Evolutionary conservation across 768 basidiomycete species (phyloP), one percentile per base, ranked within the genome.

Genomic region (Cystofilobasidium macerans): DNA sequence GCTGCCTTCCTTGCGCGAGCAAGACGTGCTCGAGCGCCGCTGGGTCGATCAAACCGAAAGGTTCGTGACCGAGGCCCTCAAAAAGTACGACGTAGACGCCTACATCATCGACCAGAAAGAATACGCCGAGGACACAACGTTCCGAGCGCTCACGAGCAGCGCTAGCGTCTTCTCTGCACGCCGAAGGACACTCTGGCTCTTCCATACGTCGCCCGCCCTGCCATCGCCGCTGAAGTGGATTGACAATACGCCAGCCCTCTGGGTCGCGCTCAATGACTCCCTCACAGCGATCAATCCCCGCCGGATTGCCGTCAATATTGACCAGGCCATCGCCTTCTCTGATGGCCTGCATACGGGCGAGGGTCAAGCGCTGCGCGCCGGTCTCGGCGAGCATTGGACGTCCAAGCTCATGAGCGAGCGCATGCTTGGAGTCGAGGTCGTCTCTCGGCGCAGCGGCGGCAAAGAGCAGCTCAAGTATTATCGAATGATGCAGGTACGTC

Each of bases 121-220:
- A 69, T 80, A 82, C 68, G 81, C 81, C 3, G 82, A 83, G 65
- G 82, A 83, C 69, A 80, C 81, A 8, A 74, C 80, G 18, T 82
- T 82, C 78, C 78, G 79, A 76, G 79, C 81, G 7, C 74, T 82
- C 56, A 80, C 81, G 65, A 78, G 80, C 58, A 32, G 18, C 32
- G 76, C 81, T 11, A 81, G 81, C 11, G 79, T 78, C 59, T 81
- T 79, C 73, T 80, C 79, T 47, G 77, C 79, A 12, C 79, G 81
- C 58, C 74, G 82, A 26, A 76, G 81, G 12, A 82, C 81, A 5
- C 73, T 82, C 51, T 74, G 80, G 33, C 73, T 83, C 60, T 82
- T 82, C 71, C 81, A 82, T 12, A 72, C 74, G 24, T 76, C 79
- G 13, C 80, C 80, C 68, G 81, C 81, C 3, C 71, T 81, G 7